Conservation (phyloP, 2,329 filamentous ascomycete genomes). For the Monosporascus cannonballus region DNA sequence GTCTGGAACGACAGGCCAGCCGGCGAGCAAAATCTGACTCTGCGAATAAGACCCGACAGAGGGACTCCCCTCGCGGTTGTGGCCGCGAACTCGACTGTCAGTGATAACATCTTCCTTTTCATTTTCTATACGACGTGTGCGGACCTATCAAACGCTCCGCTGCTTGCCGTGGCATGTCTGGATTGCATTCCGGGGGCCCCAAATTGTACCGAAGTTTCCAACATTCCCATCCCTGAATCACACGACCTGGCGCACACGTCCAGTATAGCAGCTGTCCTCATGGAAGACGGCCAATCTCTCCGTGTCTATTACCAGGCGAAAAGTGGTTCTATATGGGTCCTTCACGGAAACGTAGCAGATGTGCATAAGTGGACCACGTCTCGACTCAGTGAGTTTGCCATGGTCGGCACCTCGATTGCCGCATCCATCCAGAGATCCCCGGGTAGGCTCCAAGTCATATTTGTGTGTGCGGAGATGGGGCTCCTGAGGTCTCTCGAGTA, state of each 20-base stretch:
- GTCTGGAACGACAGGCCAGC: not conserved
- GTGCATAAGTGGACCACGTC: not conserved
- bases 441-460: not conserved
- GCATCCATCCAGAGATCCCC: not conserved
- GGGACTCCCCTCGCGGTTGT: not conserved
- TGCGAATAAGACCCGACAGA: not conserved
- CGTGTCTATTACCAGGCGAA: not conserved
- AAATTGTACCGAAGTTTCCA: not conserved
- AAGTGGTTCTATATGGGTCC: not conserved
- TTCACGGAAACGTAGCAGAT: not conserved
- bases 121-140: not conserved
- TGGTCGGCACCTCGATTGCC: not conserved
- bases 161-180: not conserved
- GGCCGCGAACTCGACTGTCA: not conserved
- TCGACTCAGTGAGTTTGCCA: not conserved
- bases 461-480: not conserved
- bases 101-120: not conserved
- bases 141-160: not conserved
- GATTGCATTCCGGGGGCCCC: not conserved
- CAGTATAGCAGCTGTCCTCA: not conserved
- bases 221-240: not conserved
- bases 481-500: not conserved
- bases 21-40: not conserved
- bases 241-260: not conserved
- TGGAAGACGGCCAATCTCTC: not conserved